These are phyloP conservation scores for Volvox africanus DNA, from an alignment of 139 green algal species.

Conservation along the genomic window DNA sequence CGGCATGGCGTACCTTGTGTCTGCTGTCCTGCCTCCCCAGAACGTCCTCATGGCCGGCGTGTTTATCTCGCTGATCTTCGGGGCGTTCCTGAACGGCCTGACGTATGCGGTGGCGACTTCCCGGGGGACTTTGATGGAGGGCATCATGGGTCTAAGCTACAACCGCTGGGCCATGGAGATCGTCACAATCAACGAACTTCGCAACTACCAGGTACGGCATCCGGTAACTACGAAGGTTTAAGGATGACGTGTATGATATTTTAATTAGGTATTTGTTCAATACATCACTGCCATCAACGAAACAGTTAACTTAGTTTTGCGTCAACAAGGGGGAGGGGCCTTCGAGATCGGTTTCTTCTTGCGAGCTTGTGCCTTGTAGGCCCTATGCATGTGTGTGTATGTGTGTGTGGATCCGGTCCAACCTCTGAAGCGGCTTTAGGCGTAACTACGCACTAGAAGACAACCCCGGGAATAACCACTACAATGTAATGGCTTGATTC, in stretches of 20 bases:
- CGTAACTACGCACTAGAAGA: too few species aligned
- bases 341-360: too few species aligned
- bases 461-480: too few species aligned
- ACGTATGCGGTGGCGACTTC: conserved; percentile 32
- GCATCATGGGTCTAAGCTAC: conserved; percentile 50
- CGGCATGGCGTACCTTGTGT: conserved; percentile 61
- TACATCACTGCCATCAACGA: too few species aligned
- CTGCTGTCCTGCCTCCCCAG: conserved; percentile 46
- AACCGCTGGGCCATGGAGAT: conserved; percentile 60
- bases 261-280: too few species aligned
- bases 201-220: conserved; percentile 49
- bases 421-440: too few species aligned
- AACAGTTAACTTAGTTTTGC: too few species aligned
- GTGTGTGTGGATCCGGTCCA: too few species aligned
- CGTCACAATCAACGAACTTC: conserved; percentile 50
- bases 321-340: too few species aligned
- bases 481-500: not conserved
- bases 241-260: too few species aligned
- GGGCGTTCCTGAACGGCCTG: conserved; percentile 62
- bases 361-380: not conserved
- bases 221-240: too few species aligned
- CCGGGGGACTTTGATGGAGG: conserved; percentile 52
- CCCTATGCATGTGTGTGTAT: not conserved
- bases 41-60: conserved; percentile 61
- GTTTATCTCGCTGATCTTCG: conserved; percentile 62